Evolutionary conservation across 768 basidiomycete genomes (phyloP), one percentile per base, ranked within the genome.

Genomic region (Mycena chlorophos): DNA sequence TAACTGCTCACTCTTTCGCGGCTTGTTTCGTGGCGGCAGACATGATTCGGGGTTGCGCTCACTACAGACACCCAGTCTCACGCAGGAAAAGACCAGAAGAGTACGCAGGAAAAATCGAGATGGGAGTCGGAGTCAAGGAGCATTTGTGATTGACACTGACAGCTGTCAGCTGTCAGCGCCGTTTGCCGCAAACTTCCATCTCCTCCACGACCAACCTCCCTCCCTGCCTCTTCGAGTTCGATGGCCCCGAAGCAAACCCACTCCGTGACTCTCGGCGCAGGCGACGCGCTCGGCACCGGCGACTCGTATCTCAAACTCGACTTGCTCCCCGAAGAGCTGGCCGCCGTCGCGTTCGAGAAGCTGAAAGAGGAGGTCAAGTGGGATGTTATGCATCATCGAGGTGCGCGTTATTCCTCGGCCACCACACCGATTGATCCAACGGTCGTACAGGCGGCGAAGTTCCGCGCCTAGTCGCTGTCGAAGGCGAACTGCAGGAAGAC

Each of bases 341-440:
- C 79, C 2, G 75, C 75, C 5, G 66, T 65, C 17, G 85, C 81
- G 0, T 90, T 90, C 63, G 82, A 81, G 45, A 77, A 71, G 4
- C 58, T 91, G 60, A 76, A 70, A 55, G 69, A 75, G 10, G 89
- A 91, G 65, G 90, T 91, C 0, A 72, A 77, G 45, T 92, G 89
- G 88, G 75, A 80, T 43, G 75, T 75, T 2, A 92, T 92, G 89
- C 71, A 81, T 57, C 89, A 91, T 68, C 77, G 86, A 69, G 89
- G 89, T 82, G 51, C n/a, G 73, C 62, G 3, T 4, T 20, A 13
- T 2, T 30, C 45, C 42, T 40, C n/a, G n/a, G 28, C 22, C 34
- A 51, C 39, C 0, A n/a, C 28, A 28, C 3, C 30, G 27, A 29
- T 51, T 16, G n/a, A 51, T 48, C 42, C 34, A 51, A 26, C 46